A percentile compares a stretch with the other conserved stretches of the same genome.
These are phyloP conservation scores for Paraglomus brasilianum DNA, from an alignment of 192 early-diverging fungal genomes.

Conservation along the genomic window DNA sequence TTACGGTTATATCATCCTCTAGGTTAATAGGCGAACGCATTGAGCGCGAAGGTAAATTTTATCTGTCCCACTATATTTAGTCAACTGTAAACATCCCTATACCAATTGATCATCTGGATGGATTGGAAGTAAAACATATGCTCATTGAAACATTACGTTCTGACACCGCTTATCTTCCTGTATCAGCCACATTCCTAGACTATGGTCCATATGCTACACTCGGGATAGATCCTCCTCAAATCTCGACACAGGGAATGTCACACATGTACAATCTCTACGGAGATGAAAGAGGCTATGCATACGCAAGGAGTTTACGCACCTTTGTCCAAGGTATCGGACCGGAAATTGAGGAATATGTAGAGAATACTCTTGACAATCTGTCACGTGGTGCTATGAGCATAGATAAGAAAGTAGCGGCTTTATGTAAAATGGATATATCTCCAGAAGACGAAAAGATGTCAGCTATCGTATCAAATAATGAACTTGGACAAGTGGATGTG, in stretches of 20 bases:
- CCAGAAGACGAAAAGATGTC: not conserved
- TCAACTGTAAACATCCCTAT: too few relatives aligned
- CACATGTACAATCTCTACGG: constrained; percentile 45
- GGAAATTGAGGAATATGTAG: constrained; percentile 38
- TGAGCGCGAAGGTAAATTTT: too few relatives aligned
- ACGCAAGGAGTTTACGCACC: constrained; percentile 52
- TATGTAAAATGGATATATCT: constrained; percentile 8
- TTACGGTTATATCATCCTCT: constrained; percentile 33
- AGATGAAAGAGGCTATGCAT: constrained; percentile 59
- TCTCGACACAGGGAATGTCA: constrained; percentile 19
- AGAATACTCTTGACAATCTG: constrained; percentile 39
- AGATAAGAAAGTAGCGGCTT: constrained; percentile 37
- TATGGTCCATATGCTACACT: constrained; percentile 40
- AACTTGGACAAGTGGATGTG: constrained; percentile 24
- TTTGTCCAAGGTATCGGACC: constrained; percentile 42
- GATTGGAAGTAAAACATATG: too few relatives aligned
- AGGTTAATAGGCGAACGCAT: too few relatives aligned
- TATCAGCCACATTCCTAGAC: constrained; percentile 8
- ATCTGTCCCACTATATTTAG: too few relatives aligned
- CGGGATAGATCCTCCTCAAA: constrained; percentile 9
- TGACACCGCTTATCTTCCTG: too few relatives aligned
- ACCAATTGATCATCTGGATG: too few relatives aligned
- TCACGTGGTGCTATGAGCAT: constrained; percentile 45
- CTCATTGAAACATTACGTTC: too few relatives aligned
- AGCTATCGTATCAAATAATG: not conserved